phyloP scores from a whole-genome alignment of 2,329 filamentous ascomycete genomes.

The Trichoderma oligosporum region DNA sequence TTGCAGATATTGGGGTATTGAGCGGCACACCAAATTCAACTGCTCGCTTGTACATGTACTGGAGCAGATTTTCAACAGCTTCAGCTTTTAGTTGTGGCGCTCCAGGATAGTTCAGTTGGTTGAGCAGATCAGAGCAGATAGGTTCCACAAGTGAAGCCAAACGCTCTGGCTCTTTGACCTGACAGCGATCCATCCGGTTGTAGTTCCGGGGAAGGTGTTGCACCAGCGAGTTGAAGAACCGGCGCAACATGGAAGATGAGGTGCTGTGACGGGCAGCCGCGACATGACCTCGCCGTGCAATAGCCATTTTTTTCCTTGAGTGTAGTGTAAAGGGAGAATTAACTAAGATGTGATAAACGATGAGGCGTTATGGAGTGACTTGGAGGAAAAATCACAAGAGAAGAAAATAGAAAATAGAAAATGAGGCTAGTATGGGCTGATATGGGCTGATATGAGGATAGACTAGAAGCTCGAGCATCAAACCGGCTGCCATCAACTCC shows the following conservation, averaged over 20 bases:
- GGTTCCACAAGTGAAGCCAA: not conserved
- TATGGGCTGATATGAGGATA: slow-evolving; percentile 1
- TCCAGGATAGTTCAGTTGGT: slow-evolving; percentile 4
- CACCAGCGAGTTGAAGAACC: not conserved
- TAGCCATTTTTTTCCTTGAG: slow-evolving; percentile 7
- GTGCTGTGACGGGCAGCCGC: not conserved
- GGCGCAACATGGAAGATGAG: not conserved
- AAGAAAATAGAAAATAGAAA: not conserved
- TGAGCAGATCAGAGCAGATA: not conserved
- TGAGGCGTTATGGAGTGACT: not conserved
- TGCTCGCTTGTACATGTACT: slow-evolving; percentile 11
- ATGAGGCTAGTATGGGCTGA: not conserved
- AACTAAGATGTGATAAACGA: not conserved
- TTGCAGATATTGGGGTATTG: not conserved
- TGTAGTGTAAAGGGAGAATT: too few species aligned
- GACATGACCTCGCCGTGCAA: not conserved
- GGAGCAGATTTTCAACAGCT: not conserved
- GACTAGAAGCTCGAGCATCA: not conserved
- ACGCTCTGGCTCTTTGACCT: not conserved
- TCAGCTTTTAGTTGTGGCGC: not conserved
- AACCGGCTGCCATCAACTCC: too few species aligned
- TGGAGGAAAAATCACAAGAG: not conserved
- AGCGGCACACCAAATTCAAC: not conserved
- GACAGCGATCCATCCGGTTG: not conserved
- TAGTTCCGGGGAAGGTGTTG: not conserved